Base-by-base conservation (phyloP, 768 basidiomycete genomes). In the Amanita thiersii region DNA sequence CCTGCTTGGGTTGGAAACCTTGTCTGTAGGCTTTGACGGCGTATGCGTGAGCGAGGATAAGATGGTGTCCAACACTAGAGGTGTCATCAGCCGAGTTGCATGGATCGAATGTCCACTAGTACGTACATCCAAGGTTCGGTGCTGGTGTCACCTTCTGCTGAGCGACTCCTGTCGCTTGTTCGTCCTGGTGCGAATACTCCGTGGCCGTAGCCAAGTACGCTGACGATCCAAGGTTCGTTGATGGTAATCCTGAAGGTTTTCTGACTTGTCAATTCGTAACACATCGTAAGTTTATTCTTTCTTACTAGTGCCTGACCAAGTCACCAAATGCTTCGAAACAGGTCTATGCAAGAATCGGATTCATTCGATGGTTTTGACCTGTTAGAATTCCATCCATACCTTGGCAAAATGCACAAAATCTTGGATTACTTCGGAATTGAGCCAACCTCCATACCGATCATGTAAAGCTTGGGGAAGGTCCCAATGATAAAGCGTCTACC, bases 401-500 rank as follows among this genome's bases (percentile, higher is more conserved):
- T 62, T 64, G 17, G 83, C 75, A 53, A 81, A 87, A 48, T 70
- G 62, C 19, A 69, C 67, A 41, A 68, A 86, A 56, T 88, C 85
- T 26, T 68, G 58, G 10, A 81, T 61, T 37, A 84, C 72, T 42
- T 79, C 68, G 47, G 71, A 74, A 59, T 76, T 73, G n/a, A 83
- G 61, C 83, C 81, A 87, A 2, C 84, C 84, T 2, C 76, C 77
- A 54, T 87, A 87, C 37, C 79, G 69, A 40, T 86, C 78, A 26
- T 83, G 72, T 32, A 90, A 65, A 1, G 62, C 75, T 55, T 83
- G 79, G 3, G 86, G 86, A 5, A 86, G 65, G 50, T 88, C 85
- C 85, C 83, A 86, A 53, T 81, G 82, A 55, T 81, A 82, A 35
- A 85, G 58, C 0, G 79, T 84, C 78, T 83, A 48, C 11, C 40